Percentiles rank a stretch among this genome's conserved stretches.
These are phyloP conservation scores for sweet orange (Citrus sinensis) DNA, from an alignment of 345 rosid species.

Conservation along the genomic window DVS_A1.0 CM039164.1:27940001-27940500, in stretches of 20 bases:
- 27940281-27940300: not conserved
- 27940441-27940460: not conserved
- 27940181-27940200: not conserved
- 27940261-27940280: not conserved
- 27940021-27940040: not conserved
- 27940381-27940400: not conserved
- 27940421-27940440: too few species aligned
- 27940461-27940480: not conserved
- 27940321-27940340: not conserved
- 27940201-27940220: not conserved
- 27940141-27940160: not conserved
- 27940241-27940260: not conserved
- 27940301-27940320: not conserved
- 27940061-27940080: conserved; percentile 21
- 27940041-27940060: conserved; percentile 22
- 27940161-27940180: conserved; percentile 9
- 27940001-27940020: not conserved
- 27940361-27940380: not conserved
- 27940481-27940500: not conserved
- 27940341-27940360: not conserved
- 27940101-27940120: conserved; percentile 14
- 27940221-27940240: not conserved
- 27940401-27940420: not conserved
- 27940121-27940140: not conserved
- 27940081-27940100: conserved; percentile 12